phyloP scores from a whole-genome alignment of 805 yeast genomes.

The Schizosaccharomyces octosporus region DNA sequence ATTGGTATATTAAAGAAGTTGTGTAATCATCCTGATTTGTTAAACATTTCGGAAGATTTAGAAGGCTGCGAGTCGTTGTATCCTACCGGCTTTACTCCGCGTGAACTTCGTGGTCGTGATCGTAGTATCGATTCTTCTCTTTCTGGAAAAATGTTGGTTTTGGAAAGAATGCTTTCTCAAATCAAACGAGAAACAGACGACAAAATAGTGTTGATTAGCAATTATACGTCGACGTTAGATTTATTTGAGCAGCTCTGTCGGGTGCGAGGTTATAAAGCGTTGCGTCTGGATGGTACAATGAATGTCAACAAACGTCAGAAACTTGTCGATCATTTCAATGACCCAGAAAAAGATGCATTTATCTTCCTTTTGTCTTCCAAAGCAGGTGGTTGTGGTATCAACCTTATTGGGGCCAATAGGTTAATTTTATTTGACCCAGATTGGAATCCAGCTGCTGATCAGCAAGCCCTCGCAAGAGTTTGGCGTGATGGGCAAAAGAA shows the following conservation, averaged over 20 bases:
- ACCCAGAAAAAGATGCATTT: slow-evolving; percentile 71
- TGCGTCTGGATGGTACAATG: slow-evolving; percentile 83
- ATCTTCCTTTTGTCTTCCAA: slow-evolving; percentile 74
- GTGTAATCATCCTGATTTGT: slow-evolving; percentile 79
- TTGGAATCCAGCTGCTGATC: slow-evolving; percentile 98
- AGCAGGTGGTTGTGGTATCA: slow-evolving; percentile 98
- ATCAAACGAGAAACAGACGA: slow-evolving; percentile 52
- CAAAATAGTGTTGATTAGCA: slow-evolving; percentile 81
- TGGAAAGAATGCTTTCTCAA: slow-evolving; percentile 49
- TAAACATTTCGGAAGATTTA: slow-evolving; percentile 54
- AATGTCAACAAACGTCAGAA: slow-evolving; percentile 77
- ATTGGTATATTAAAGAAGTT: slow-evolving; percentile 71
- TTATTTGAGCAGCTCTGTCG: slow-evolving; percentile 73
- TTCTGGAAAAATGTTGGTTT: slow-evolving; percentile 66
- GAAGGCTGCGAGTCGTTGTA: slow-evolving; percentile 33
- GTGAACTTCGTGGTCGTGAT: slow-evolving; percentile 21
- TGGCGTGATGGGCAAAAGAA: slow-evolving; percentile 99
- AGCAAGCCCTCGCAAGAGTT: slow-evolving; percentile 89
- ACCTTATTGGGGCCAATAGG: slow-evolving; percentile 86
- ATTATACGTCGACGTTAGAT: slow-evolving; percentile 85
- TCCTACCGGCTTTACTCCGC: slow-evolving; percentile 32
- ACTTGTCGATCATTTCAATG: slow-evolving; percentile 71
- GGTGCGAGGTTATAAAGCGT: slow-evolving; percentile 33
- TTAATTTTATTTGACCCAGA: slow-evolving; percentile 71
- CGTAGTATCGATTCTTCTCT: slow-evolving; percentile 54